Percentiles rank a stretch among this genome's conserved stretches.
These are phyloP conservation scores for Diaporthe citriasiana DNA, from an alignment of 2,329 filamentous ascomycete species.

Conservation along the genomic window DNA sequence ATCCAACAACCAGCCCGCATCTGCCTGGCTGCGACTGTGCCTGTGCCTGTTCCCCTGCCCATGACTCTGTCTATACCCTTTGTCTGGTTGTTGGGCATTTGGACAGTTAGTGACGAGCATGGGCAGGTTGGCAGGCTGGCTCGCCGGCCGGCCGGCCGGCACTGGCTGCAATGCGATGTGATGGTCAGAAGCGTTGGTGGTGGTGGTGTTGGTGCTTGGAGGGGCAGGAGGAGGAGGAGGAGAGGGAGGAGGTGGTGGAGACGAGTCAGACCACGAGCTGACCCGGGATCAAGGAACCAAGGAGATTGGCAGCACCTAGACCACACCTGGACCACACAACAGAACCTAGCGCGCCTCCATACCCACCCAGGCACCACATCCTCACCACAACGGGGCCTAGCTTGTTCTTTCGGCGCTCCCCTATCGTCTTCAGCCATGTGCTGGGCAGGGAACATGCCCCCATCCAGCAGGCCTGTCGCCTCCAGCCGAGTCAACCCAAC, in stretches of 20 bases:
- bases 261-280: constrained; percentile 31
- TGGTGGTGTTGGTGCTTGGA: not conserved
- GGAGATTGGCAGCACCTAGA: constrained; percentile 18
- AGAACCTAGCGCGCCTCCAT: constrained; percentile 1
- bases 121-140: not conserved
- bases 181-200: not conserved
- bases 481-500: constrained; percentile 21
- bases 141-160: not conserved
- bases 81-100: not conserved
- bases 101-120: not conserved
- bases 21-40: not conserved
- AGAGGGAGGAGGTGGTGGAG: constrained; percentile 1
- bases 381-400: not conserved
- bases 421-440: constrained; percentile 34
- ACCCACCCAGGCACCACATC: constrained; percentile 3
- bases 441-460: constrained; percentile 35
- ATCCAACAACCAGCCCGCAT: not conserved
- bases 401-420: not conserved
- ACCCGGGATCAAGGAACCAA: constrained; percentile 27
- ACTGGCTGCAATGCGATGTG: constrained; percentile 12
- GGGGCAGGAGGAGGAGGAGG: not conserved
- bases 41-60: not conserved
- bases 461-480: not conserved
- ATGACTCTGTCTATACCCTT: not conserved
- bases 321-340: not conserved